Evolutionary conservation across 768 basidiomycete species (phyloP).

Genomic region (Hydnomerulius pinastri): DNA sequence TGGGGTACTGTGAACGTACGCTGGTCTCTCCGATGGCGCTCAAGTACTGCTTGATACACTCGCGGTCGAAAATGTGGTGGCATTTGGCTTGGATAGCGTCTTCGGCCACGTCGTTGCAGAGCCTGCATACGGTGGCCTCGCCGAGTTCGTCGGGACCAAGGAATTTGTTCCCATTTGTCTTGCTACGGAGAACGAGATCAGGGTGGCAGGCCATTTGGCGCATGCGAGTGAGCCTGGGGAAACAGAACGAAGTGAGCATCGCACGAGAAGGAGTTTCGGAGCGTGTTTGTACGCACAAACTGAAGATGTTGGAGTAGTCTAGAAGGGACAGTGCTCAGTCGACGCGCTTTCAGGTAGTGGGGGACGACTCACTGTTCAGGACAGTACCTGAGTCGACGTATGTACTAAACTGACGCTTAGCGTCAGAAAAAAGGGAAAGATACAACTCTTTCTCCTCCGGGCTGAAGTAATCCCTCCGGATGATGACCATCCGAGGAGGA

Average conservation of each 20-base stretch:
- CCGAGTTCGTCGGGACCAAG: constrained; percentile 52
- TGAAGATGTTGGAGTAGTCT: constrained; percentile 92
- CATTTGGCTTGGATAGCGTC: constrained; percentile 96
- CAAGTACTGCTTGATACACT: constrained; percentile 94
- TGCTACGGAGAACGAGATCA: constrained; percentile 88
- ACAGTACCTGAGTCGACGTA: constrained; percentile 90
- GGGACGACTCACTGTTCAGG: constrained; percentile 73
- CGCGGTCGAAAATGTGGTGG: constrained; percentile 92
- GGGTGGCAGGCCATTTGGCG: constrained; percentile 95
- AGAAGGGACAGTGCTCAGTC: constrained; percentile 8
- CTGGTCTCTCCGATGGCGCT: constrained; percentile 66
- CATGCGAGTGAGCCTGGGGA: constrained; percentile 85
- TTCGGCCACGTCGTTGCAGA: constrained; percentile 97
- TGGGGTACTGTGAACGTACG: constrained; percentile 43
- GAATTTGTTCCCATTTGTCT: constrained; percentile 70
- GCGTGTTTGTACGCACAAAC: constrained; percentile 50
- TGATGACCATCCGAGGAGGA: constrained; percentile 87
- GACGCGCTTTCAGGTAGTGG: not conserved
- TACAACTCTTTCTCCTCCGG: constrained; percentile 97
- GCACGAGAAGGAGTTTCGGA: not conserved
- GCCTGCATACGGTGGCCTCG: constrained; percentile 85
- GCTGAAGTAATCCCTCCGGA: constrained; percentile 91
- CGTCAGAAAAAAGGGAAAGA: constrained; percentile 87
- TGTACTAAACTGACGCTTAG: constrained; percentile 88
- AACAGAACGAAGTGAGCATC: constrained; percentile 11